Evolutionary conservation across 148 eudicot genomes (phyloP).

Genomic region (Camellia granthamiana): DNA sequence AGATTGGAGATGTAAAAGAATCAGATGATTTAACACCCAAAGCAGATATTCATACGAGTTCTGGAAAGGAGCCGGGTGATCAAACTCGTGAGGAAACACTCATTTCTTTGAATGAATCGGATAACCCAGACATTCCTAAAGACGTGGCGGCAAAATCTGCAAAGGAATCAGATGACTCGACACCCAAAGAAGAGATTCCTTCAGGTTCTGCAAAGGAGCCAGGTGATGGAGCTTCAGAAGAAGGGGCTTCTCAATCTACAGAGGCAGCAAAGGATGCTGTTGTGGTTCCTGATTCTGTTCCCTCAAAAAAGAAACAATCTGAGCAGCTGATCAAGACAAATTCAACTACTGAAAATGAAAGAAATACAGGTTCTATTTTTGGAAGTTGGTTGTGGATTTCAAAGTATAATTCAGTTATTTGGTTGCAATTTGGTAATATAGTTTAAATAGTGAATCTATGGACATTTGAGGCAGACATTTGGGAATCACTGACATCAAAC

Average conservation of each 20-base stretch:
- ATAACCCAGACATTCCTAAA: slow-evolving; percentile 23
- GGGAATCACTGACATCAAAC: not conserved
- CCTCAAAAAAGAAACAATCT: slow-evolving; percentile 33
- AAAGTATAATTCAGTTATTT: slow-evolving; percentile 9
- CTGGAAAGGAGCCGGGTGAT: slow-evolving; percentile 31
- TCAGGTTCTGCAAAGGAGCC: slow-evolving; percentile 35
- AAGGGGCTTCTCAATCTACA: slow-evolving; percentile 21
- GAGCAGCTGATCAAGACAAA: slow-evolving; percentile 24
- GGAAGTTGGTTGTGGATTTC: not conserved
- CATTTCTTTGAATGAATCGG: slow-evolving; percentile 24
- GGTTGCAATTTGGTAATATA: slow-evolving; percentile 6
- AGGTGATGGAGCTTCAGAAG: slow-evolving; percentile 23
- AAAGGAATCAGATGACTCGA: slow-evolving; percentile 28
- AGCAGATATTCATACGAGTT: slow-evolving; percentile 29
- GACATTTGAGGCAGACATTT: not conserved
- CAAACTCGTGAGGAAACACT: slow-evolving; percentile 25
- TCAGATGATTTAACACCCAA: slow-evolving; percentile 33
- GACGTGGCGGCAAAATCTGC: slow-evolving; percentile 19
- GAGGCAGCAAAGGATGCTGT: slow-evolving; percentile 44
- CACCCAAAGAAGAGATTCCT: slow-evolving; percentile 37
- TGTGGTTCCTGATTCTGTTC: slow-evolving; percentile 32
- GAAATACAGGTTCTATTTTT: slow-evolving; percentile 41
- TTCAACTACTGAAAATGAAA: slow-evolving; percentile 37
- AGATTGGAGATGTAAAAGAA: slow-evolving; percentile 24
- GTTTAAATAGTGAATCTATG: not conserved